These are phyloP conservation scores for Plasmodium gonderi DNA, from an alignment of 169 alveolate species.

Conservation along the genomic window DNA sequence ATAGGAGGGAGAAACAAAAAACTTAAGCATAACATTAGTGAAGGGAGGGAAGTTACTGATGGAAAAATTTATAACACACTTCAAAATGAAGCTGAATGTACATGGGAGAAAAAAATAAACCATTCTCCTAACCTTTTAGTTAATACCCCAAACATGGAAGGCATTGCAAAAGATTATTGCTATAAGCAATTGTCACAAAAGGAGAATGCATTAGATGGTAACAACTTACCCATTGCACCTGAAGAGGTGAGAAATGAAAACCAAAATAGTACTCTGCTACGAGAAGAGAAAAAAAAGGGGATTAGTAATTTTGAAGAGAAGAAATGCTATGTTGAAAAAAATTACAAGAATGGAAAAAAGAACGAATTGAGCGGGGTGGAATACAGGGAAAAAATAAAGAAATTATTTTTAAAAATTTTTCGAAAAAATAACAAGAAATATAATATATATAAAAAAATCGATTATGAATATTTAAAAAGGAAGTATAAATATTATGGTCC, in stretches of 20 bases:
- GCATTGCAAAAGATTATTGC: background rate
- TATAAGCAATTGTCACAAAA: background rate
- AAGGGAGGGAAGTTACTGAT: background rate
- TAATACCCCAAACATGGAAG: background rate
- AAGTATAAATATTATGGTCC: slow-evolving; percentile 32
- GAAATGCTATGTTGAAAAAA: too few relatives aligned
- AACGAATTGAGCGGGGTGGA: slow-evolving; percentile 22
- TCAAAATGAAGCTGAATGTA: background rate
- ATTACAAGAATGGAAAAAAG: background rate
- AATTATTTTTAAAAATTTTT: slow-evolving; percentile 58
- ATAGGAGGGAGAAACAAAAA: background rate
- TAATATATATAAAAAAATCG: slow-evolving; percentile 65
- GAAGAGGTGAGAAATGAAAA: background rate
- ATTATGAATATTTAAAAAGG: slow-evolving; percentile 40
- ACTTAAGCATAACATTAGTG: background rate
- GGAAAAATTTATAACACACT: background rate
- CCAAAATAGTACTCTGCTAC: background rate
- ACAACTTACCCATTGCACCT: too few relatives aligned
- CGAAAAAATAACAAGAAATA: slow-evolving; percentile 50
- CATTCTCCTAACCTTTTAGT: background rate
- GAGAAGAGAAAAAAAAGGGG: background rate
- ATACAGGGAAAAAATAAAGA: slow-evolving; percentile 60
- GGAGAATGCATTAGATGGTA: too few relatives aligned
- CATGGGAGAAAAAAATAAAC: background rate
- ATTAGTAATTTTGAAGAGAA: too few relatives aligned